Percentiles rank a stretch among this genome's conserved stretches.
Conservation (phyloP, 495 filamentous ascomycete species). For the Daldinia bambusicola region DNA sequence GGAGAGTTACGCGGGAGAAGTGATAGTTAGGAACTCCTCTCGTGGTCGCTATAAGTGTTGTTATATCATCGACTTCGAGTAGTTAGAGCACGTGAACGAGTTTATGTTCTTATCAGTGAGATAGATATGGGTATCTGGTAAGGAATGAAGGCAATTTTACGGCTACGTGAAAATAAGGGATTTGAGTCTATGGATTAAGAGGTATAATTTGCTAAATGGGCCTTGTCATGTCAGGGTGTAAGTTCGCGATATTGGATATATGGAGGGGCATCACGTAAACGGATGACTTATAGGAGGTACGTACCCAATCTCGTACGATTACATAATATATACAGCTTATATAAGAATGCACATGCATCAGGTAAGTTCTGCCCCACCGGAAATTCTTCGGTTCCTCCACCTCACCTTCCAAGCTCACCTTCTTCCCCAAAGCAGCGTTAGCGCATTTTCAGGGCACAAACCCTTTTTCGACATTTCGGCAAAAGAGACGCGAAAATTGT, state of each 20-base stretch:
- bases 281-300: conserved; percentile 3
- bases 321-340: background rate
- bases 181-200: background rate
- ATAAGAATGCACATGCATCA: background rate
- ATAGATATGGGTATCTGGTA: background rate
- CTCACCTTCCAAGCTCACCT: conserved; percentile 20
- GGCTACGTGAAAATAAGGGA: background rate
- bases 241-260: conserved; percentile 5
- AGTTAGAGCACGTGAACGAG: background rate
- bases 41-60: background rate
- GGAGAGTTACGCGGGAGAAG: background rate
- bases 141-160: background rate
- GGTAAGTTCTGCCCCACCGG: conserved; percentile 32
- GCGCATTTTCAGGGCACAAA: conserved; percentile 47
- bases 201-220: background rate
- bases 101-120: background rate
- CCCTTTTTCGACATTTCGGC: conserved; percentile 43
- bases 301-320: background rate
- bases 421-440: conserved; percentile 25
- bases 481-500: conserved; percentile 33
- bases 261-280: background rate
- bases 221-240: background rate
- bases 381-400: conserved; percentile 34
- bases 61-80: background rate
- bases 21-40: background rate